phyloP scores from a whole-genome alignment of 2,329 filamentous ascomycete genomes.

The Polychaeton citri region DNA sequence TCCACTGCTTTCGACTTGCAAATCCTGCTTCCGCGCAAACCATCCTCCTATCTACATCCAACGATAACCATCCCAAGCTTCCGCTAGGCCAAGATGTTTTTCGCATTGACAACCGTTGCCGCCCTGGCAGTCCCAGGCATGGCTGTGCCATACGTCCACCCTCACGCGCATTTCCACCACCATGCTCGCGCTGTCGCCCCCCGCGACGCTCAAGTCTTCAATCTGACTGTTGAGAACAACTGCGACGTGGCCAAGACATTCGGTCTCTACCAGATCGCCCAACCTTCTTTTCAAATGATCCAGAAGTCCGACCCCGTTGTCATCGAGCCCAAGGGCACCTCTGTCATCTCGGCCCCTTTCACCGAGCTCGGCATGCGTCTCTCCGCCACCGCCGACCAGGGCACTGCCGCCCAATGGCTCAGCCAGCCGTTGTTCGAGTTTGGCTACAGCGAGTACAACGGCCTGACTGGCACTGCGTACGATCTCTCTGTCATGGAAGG shows the following conservation, averaged over 20 bases:
- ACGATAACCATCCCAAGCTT: no score
- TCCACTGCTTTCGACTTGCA: no score
- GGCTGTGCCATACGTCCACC: no score
- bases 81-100: no score
- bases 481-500: constrained; percentile 16
- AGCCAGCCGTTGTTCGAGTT: constrained; percentile 17
- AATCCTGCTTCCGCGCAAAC: no score
- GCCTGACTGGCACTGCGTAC: constrained; percentile 13
- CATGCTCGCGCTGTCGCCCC: constrained; percentile 2
- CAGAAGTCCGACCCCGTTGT: constrained; percentile 9
- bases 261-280: constrained; percentile 16
- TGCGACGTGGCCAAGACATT: constrained; percentile 13
- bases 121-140: no score
- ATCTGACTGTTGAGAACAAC: constrained; percentile 15
- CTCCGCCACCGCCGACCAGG: constrained; percentile 15
- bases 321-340: constrained; percentile 6
- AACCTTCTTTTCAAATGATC: constrained; percentile 11
- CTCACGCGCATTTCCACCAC: no score
- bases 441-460: constrained; percentile 12
- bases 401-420: constrained; percentile 13
- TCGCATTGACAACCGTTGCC: no score
- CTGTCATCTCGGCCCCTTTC: constrained; percentile 11
- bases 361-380: constrained; percentile 15
- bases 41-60: no score
- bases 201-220: constrained; percentile 11